Evolutionary conservation across 2,329 filamentous ascomycete species (phyloP).

Genomic region (Fusarium annulatum): DNA sequence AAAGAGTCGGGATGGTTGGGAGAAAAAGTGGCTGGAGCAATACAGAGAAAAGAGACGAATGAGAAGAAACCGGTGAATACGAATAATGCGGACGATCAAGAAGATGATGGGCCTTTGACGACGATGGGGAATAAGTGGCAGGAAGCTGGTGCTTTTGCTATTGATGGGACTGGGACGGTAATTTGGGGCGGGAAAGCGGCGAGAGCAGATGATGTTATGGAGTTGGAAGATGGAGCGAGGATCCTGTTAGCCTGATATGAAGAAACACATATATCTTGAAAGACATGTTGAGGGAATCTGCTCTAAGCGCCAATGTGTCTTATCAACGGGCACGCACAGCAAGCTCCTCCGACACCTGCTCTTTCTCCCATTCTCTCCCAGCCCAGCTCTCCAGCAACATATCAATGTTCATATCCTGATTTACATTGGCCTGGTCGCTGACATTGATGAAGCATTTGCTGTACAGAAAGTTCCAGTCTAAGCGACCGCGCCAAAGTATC

Average conservation of each 20-base stretch:
- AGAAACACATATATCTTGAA: background rate
- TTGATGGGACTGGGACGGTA: conserved; percentile 61
- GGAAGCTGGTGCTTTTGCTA: conserved; percentile 62
- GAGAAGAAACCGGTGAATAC: conserved; percentile 11
- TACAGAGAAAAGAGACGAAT: conserved; percentile 52
- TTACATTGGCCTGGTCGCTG: background rate
- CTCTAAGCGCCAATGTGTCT: background rate
- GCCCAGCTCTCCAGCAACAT: background rate
- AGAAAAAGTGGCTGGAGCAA: conserved; percentile 59
- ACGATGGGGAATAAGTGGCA: conserved; percentile 68
- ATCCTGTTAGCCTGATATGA: conserved; percentile 44
- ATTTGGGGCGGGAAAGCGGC: conserved; percentile 62
- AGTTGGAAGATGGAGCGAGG: conserved; percentile 62
- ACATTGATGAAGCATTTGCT: background rate
- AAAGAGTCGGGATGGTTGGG: conserved; percentile 67
- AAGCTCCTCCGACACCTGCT: background rate
- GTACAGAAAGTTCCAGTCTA: conserved; percentile 16
- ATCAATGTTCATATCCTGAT: background rate
- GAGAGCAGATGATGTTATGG: conserved; percentile 62
- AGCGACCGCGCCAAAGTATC: background rate
- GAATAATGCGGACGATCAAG: conserved; percentile 30
- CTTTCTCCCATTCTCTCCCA: background rate
- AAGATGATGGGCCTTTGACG: conserved; percentile 53
- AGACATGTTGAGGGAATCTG: background rate
- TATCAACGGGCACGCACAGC: too few relatives aligned